Base-by-base conservation (phyloP, 2,329 filamentous ascomycete species). In the Colletotrichum nymphaeae region DNA sequence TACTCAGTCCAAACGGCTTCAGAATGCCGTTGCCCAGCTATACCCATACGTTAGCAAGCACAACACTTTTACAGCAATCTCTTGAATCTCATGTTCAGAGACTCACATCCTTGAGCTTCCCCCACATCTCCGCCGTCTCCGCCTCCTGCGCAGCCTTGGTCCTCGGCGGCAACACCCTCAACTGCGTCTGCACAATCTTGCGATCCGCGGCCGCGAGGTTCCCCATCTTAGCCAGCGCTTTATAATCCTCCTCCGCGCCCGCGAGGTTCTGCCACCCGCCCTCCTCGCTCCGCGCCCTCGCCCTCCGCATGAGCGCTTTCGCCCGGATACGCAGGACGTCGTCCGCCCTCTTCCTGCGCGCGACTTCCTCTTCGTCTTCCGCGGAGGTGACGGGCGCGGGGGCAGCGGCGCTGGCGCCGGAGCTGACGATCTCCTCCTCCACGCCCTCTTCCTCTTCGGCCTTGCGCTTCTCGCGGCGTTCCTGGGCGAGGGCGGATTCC, bases 61-160 rank as follows among this genome's bases (percentile, higher is more conserved):
- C 30, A 30, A 30, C 30, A 30, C 30, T 30, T 9, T 30, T 2
- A 30, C 30, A 30, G 30, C 30, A 30, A 30, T 3, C 30, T 30
- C 30, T 30, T 2, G 8, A 30, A 30, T 30, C 9, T 30, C 30
- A 30, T 2, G 28, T 46, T 46, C 19, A 46, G 42, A n/a, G 26
- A 86, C 89, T 84, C 76, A 91, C 90, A 77, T 93, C 92, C 81
- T 97, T 98, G 78, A 99, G 84, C 85, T 98, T 98, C 22, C 93
- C 94, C 95, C 98, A 97, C 95, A 98, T 98, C 84, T 99, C 96
- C 3, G 90, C 92, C 89, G 97, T 94, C 83, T 99, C 97, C 77
- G 89, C 89, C 79, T 98, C 93, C 83, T 95, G 94, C 1, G 95
- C 95, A 22, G 89, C 89, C 76, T 96, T 94, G 63, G 95, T 89